Evolutionary conservation across 208 protist species (phyloP).

Genomic region (Kentomonas sorsogonicus): DNA sequence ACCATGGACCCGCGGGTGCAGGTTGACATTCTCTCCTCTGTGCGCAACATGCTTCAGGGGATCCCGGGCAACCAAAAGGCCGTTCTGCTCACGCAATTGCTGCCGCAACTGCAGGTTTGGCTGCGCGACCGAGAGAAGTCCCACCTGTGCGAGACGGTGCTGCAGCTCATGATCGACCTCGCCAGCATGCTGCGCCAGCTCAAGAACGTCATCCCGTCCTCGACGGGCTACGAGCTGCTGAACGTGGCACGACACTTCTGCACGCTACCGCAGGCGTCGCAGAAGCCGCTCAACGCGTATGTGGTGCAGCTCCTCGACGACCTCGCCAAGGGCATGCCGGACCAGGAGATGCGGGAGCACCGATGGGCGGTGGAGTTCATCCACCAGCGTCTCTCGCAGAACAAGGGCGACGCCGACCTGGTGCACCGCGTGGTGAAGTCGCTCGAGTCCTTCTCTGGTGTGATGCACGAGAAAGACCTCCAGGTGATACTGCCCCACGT

Average conservation of each 20-base stretch:
- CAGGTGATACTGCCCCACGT: constrained; percentile 84
- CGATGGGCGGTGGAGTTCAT: constrained; percentile 88
- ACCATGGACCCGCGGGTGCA: constrained; percentile 71
- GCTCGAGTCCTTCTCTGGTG: constrained; percentile 75
- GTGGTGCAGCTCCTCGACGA: constrained; percentile 84
- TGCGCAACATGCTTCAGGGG: constrained; percentile 61
- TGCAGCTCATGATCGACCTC: constrained; percentile 81
- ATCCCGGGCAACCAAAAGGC: constrained; percentile 64
- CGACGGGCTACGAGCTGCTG: constrained; percentile 61
- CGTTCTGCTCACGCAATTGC: constrained; percentile 67
- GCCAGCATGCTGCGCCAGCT: constrained; percentile 65
- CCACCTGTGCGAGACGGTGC: constrained; percentile 65
- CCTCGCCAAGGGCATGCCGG: constrained; percentile 63
- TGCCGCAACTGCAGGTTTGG: constrained; percentile 78
- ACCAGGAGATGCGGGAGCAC: constrained; percentile 85
- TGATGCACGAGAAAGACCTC: constrained; percentile 85
- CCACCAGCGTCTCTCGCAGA: constrained; percentile 84
- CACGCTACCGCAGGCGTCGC: constrained; percentile 68
- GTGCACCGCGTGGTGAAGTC: constrained; percentile 79
- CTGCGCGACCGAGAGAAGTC: constrained; percentile 62
- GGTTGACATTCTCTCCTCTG: constrained; percentile 54
- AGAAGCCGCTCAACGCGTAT: constrained; percentile 74
- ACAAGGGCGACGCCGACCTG: constrained; percentile 77
- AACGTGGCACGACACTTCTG: constrained; percentile 75
- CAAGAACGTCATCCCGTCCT: constrained; percentile 57